Base-by-base conservation (phyloP, 139 green algal genomes). In the Diplosphaera chodatii region DNA sequence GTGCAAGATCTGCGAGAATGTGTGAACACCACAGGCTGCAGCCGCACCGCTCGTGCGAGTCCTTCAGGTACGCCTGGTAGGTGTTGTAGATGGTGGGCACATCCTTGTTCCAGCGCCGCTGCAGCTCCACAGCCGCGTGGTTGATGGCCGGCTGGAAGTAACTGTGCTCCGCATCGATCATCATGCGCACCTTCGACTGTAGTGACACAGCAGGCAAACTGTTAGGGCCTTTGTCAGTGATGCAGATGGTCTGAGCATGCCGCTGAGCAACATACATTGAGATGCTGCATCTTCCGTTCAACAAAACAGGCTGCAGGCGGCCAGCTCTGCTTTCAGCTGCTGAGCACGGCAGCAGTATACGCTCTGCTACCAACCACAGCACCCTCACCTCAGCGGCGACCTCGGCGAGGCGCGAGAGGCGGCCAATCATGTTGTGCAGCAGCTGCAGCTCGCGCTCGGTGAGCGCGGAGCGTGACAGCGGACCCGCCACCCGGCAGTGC, bases 101-200 rank as follows among this genome's bases (percentile, higher is more conserved):
- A 4, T 78, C 73, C 29, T 66, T 69, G 78, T 97, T 97, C 85
- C 90, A 85, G 29, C 71, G 32, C 23, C 78, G 76, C 85, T 91
- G 87, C 67, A 96, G 70, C 74, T 90, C 72, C 8, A 84, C 77
- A 15, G 80, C 81, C 18, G 91, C 82, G 74, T 91, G 80, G 77
- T 96, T 88, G 40, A 97, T 96, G 21, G 91, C 91, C 29, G 88
- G 88, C 80, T 97, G 91, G 72, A 95, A 92, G 81, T 94, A 94
- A 8, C 73, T 88, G 81, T 96, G 90, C 81, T 96, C 92, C 0
- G 92, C 92, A 33, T 97, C 92, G 0, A 96, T 77, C 85, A 96
- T 86, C 28, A 96, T 73, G 28, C 81, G 78, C 40, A 96, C 91
- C 13, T 83, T 75, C 8, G 64, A 67, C 73, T 83, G 69, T 41